phyloP scores from a whole-genome alignment of 768 basidiomycete genomes.

The Kondoa subrosea region DNA sequence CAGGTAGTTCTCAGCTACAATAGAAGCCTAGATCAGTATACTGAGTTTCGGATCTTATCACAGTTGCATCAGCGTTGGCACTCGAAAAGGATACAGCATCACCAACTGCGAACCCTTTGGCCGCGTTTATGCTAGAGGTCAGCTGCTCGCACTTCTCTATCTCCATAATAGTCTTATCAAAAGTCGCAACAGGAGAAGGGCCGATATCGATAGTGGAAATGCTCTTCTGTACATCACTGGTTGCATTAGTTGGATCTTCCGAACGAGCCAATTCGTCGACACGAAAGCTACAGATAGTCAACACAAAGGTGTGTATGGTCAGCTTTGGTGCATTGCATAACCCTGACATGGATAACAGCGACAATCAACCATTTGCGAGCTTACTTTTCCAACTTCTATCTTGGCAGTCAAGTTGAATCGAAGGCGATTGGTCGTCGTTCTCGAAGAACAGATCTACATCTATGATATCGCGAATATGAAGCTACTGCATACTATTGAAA shows the following conservation, averaged over 20 bases:
- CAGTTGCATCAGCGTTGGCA: constrained; percentile 81
- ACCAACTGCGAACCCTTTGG: constrained; percentile 98
- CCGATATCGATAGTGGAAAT: constrained; percentile 95
- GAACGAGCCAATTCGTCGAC: constrained; percentile 82
- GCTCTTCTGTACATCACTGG: constrained; percentile 96
- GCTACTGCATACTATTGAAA: constrained; percentile 90
- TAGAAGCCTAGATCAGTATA: neutral
- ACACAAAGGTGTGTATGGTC: constrained; percentile 61
- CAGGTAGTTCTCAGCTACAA: neutral
- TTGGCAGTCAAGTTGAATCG: constrained; percentile 96
- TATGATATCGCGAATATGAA: constrained; percentile 99
- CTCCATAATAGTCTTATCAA: neutral
- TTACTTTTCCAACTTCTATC: constrained; percentile 89
- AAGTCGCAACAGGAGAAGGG: constrained; percentile 53
- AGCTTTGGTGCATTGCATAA: constrained; percentile 2
- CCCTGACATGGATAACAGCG: constrained; percentile 41
- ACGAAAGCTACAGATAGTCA: constrained; percentile 88
- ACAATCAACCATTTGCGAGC: constrained; percentile 96
- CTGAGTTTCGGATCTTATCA: constrained; percentile 6
- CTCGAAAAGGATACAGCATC: constrained; percentile 87
- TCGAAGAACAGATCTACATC: constrained; percentile 96
- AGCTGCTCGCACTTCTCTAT: constrained; percentile 32
- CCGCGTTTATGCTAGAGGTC: constrained; percentile 83
- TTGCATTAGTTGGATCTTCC: constrained; percentile 88
- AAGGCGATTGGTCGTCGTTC: constrained; percentile 84